A percentile compares a stretch with the other conserved stretches of the same genome.
phyloP scores from a whole-genome alignment of 192 early-diverging fungal species.

The Diversispora eburnea region DNA sequence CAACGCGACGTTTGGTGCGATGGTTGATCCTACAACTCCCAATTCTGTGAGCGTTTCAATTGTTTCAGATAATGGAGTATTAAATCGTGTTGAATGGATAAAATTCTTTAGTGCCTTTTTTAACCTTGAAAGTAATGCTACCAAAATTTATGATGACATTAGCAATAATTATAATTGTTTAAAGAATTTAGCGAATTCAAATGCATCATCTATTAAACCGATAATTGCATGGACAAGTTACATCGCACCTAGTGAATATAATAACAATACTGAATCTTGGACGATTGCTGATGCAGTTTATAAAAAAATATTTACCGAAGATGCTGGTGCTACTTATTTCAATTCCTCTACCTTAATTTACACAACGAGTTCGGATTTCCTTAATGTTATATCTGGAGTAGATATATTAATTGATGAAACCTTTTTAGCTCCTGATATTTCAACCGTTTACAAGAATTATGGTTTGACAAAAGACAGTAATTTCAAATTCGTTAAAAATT shows the following conservation, averaged over 20 bases:
- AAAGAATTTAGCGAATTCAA: conserved; percentile 35
- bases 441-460: conserved; percentile 56
- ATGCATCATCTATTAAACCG: conserved; percentile 31
- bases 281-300: conserved; percentile 52
- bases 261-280: conserved; percentile 69
- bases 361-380: conserved; percentile 43
- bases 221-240: conserved; percentile 64
- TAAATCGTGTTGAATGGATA: conserved; percentile 59
- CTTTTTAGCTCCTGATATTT: conserved; percentile 43
- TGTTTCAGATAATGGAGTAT: conserved; percentile 43
- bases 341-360: conserved; percentile 41
- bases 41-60: conserved; percentile 50
- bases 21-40: conserved; percentile 38
- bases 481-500: conserved; percentile 63
- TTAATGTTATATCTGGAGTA: conserved; percentile 49
- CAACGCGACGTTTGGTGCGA: conserved; percentile 45
- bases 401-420: conserved; percentile 74
- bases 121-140: conserved; percentile 56
- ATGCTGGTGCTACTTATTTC: conserved; percentile 65
- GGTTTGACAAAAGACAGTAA: conserved; percentile 38
- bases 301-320: conserved; percentile 55
- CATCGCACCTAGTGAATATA: conserved; percentile 54
- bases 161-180: conserved; percentile 59
- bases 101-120: conserved; percentile 62
- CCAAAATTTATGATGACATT: conserved; percentile 43